Base-by-base conservation (phyloP, 2,329 filamentous ascomycete genomes). In the Aspergillus hortae region DNA sequence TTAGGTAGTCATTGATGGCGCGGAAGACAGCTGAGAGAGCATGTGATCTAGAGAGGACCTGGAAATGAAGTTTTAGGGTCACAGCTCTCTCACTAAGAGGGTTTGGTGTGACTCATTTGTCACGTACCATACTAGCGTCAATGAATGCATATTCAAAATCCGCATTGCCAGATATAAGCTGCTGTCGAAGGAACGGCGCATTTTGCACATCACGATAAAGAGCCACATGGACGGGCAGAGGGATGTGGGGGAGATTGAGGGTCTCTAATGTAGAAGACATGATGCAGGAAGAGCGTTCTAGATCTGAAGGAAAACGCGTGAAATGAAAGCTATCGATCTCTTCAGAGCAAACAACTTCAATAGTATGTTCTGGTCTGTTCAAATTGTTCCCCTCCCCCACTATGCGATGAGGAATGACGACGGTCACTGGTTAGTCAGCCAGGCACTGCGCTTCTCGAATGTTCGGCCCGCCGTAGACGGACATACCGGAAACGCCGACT, bases 71-170 rank as follows among this genome's bases (percentile, higher is more conserved):
- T 38, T 51, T 48, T n/a, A 12, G 46, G 40, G 15, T 35, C 12
- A 35, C 7, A 11, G 1, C 10, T 44, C 38, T 42, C 41, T 42
- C 17, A 5, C n/a, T 25, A 15, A 42, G n/a, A 10, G 35, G 15
- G 14, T 38, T 17, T 11, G 35, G 15, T 17, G 15, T 38, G 35
- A 38, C 35, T 38, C 35, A 38, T 38, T 38, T 11, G 11, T n/a
- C 4, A 11, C 35, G 35, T 78, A 92, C 87, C 69, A 89, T 83
- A 43, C 83, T 84, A 17, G 91, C 91, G 73, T 99, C 92, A 44
- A 99, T 82, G 60, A 99, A 88, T 32, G 92, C 91, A 77, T 97
- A 97, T 72, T 97, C 91, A 63, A 92, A 97, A 7, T 87, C 86
- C 10, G 83, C 66, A 67, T 97, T 96, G 48, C 89, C 88, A 5